Base-by-base conservation (phyloP, 176 grass and related monocot species). In the Saccharum spontaneum region DNA sequence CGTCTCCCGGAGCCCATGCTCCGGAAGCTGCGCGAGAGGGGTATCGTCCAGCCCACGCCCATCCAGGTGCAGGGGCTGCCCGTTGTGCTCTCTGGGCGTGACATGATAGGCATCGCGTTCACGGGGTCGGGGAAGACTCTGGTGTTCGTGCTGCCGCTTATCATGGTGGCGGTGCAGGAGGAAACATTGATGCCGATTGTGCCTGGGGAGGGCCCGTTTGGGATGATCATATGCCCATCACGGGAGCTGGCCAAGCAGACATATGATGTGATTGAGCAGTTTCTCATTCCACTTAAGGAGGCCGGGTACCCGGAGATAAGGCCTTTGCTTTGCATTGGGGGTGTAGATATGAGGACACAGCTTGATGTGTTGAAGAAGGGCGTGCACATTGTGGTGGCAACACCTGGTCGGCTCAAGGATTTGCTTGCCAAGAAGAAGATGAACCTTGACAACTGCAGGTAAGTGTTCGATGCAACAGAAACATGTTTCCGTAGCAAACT, bases 401-500 rank as follows among this genome's bases (percentile, higher is more conserved):
- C 90, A 0, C 97, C 97, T 48, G 97, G 97, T 45, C 80, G 97
- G 2, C 88, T 98, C 20, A 98, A 98, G 80, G 97, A 98, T 82
- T 76, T 98, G 67, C 93, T 98, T 24, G 90, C 97, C 17, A 98
- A 96, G 86, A 98, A 96, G 74, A 95, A 93, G 86, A 96, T 96
- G 93, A 98, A 98, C 73, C 93, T 98, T 7, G 90, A 96, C 28
- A 98, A 96, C 52, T 98, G 97, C 93, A 94, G 97, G 96, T 94
- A 20, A 49, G 62, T 64, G 59, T 50, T 22, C 5, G 0, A 16
- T 64, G 11, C 6, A 34, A 30, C 49, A 11, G 13, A 81, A 70
- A 69, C 1, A 55, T 81, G 31, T 52, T 84, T 79, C 69, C 10
- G 2, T 30, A 44, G 20, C 39, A 16, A 50, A 62, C 3, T 75